Evolutionary conservation across 352 stramenopile genomes (phyloP), one percentile per base, ranked within the genome.

Genomic region (Phytophthora sp.): DNA sequence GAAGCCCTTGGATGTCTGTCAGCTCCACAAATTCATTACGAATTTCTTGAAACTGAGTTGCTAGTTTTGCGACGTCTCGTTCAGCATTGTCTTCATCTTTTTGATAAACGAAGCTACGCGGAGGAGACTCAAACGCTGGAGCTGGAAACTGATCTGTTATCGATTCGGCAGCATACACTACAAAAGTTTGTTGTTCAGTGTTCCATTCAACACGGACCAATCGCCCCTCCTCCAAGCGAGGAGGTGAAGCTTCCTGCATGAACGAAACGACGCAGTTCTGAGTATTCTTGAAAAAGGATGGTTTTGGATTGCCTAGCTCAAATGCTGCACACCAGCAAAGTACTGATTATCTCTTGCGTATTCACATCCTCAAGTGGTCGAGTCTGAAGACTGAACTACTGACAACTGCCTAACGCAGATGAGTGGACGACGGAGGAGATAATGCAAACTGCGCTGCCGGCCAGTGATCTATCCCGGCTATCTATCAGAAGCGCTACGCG

Each of bases 351-450:
- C 45, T 65, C 53, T 54, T 69, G 61, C 54, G 61, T 55, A 45
- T 13, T 27, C 12, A 35, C 20, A 48, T 17, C 20, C 41, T 21
- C 24, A 34, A 18, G 1, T 35, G 31, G 39, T 61, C 42, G 34
- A 66, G 50, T 65, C 54, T 42, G 23, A n/a, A 12, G 11, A 35
- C 8, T 42, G 13, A 3, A 20, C 3, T 43, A 55, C 49, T 59
- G 44, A 52, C 37, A 17, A 52, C 44, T 32, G 27, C 15, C 20
- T 4, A 23, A 18, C 27, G 10, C 15, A 43, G 28, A 32, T n/a
- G 23, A 23, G 44, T 54, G 15, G 48, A 37, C 34, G 64, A 60
- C 74, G 71, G 74, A 70, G 64, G 71, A 80, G 59, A 65, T 46
- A 12, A 30, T 58, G 35, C 45, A 55, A 41, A 38, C 31, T 38